Evolutionary conservation across 192 early-diverging fungal species (phyloP), one percentile per base, ranked within the genome.

Genomic region (Cladochytrium replicatum): DNA sequence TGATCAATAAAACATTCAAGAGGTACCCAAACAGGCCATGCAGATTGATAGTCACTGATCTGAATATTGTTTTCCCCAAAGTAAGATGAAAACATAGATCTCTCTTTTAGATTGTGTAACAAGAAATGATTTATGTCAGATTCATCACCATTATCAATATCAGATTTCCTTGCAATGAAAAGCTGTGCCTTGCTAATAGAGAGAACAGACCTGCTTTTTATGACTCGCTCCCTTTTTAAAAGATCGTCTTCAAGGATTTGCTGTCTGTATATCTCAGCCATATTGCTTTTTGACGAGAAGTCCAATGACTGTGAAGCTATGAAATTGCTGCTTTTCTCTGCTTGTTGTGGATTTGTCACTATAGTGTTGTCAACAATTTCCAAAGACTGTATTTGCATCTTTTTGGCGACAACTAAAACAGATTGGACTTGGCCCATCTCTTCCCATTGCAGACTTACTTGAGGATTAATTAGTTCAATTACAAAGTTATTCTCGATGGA

Each of bases 11-110:
- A 46, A 52, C 75, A 81, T 44, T 87, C 85, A 4, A 81, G 30
- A 2, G 85, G 83, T 8, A 84, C 72, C 85, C 85, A 87, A 0
- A 75, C 55, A 0, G 80, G 69, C 80, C 80, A 84, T 45, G 54
- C 44, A 4, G 46, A 25, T 6, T 43, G 22, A 32, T 30, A 25
- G 17, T 62, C 25, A n/a, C 32, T 26, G 2, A n/a, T n/a, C n/a
- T n/a, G n/a, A n/a, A n/a, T n/a, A n/a, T n/a, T n/a, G n/a, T n/a
- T n/a, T n/a, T n/a, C n/a, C n/a, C n/a, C n/a, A n/a, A n/a, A n/a
- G n/a, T n/a, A n/a, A n/a, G n/a, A n/a, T n/a, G n/a, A n/a, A n/a
- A n/a, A n/a, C n/a, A n/a, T n/a, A n/a, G n/a, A n/a, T 50, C 22
- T 26, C 55, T 45, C 19, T 17, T 22, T 57, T 39, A 19, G 22